Percentiles rank a stretch among this genome's conserved stretches.
Evolutionary conservation across 208 protist species (phyloP).

Genomic region (Acanthamoeba healyi): DNA sequence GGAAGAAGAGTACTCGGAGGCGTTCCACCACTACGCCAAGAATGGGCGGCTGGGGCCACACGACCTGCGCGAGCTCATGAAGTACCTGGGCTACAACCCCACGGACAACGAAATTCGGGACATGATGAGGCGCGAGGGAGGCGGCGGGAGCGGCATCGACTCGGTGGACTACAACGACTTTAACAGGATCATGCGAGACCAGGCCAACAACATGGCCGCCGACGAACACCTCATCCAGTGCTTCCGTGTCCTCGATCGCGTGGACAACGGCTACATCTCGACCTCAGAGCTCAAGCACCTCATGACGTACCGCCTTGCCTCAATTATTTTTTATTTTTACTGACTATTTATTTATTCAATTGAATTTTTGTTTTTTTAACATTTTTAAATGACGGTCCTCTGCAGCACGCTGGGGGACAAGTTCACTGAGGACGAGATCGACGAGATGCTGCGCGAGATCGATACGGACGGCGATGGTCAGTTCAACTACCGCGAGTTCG

Average conservation of each 20-base stretch:
- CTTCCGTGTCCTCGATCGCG: slow-evolving; percentile 89
- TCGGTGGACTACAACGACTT: slow-evolving; percentile 97
- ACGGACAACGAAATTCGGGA: slow-evolving; percentile 92
- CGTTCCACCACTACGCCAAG: slow-evolving; percentile 62
- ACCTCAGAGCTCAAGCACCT: slow-evolving; percentile 93
- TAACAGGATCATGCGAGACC: slow-evolving; percentile 82
- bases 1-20: slow-evolving; percentile 74
- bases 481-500: slow-evolving; percentile 93
- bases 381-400: neutral
- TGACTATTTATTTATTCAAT: too few species aligned
- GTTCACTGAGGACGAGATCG: slow-evolving; percentile 92
- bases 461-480: slow-evolving; percentile 91
- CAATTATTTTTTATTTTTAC: neutral
- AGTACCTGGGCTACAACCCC: slow-evolving; percentile 70
- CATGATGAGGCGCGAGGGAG: slow-evolving; percentile 97
- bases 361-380: neutral
- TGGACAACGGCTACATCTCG: slow-evolving; percentile 87
- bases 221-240: slow-evolving; percentile 91
- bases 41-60: slow-evolving; percentile 20
- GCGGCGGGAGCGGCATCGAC: slow-evolving; percentile 96
- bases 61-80: slow-evolving; percentile 66
- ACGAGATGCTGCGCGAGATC: slow-evolving; percentile 92
- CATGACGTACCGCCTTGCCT: slow-evolving; percentile 85
- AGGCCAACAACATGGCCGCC: slow-evolving; percentile 86
- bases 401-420: slow-evolving; percentile 91